Evolutionary conservation across 2,329 filamentous ascomycete species (phyloP), one percentile per base, ranked within the genome.

Genomic region (Fusarium sarcochroum): DNA sequence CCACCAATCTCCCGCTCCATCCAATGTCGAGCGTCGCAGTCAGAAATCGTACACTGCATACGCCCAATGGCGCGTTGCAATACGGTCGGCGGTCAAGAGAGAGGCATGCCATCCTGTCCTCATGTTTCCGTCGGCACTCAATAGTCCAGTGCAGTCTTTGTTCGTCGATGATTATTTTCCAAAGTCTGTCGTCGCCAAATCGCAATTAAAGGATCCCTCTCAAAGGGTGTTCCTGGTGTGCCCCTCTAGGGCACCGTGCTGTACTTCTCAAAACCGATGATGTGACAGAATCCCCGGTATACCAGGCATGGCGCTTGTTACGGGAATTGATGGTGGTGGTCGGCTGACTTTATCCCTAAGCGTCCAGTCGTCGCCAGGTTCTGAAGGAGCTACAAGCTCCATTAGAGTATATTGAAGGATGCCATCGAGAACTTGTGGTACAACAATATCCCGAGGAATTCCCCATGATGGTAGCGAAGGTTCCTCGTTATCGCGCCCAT

Each of bases 351-450:
- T 79, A 63, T 79, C 77, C 35, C 75, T 75, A 18, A 83, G 70
- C 17, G 76, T 76, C 79, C 80, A 82, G 63, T 81, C 75, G 56
- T 79, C 77, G 34, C 79, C 78, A 2, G 77, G 69, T 44, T 80
- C 77, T 56, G 73, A 76, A 17, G 78, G 75, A 40, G 79, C 78
- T 38, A 82, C 76, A 42, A 84, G 76, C 62, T 85, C 82, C 81
- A 84, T 83, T 50, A 84, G 61, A 10, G 79, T 80, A 70, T 87
- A 86, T 55, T 82, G 80, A 42, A 86, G 69, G 21, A 81, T 75
- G 13, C 84, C 84, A 37, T 82, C 79, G 60, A 81, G 79, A 32
- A 83, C 77, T 47, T 79, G 77, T 48, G 84, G 84, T 20, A 84
- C 81, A 52, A 79, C 80, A 50, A 85, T 79, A 53, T 86, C 82